Base-by-base conservation (phyloP, 768 basidiomycete genomes). In the Rickenella mellea region DNA sequence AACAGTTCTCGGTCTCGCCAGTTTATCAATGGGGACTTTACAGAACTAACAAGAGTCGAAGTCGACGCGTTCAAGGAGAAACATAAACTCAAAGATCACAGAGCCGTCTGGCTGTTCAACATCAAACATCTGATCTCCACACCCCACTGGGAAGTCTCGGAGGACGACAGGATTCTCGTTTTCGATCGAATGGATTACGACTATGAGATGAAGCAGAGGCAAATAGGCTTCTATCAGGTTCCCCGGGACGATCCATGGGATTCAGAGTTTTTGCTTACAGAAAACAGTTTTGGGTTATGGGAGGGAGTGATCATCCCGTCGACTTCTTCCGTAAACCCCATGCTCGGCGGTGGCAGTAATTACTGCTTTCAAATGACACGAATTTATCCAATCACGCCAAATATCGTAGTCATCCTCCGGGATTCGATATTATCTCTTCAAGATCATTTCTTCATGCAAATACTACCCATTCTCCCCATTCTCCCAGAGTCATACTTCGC, bases 81-180 rank as follows among this genome's bases (percentile, higher is more conserved):
- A n/a, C 15, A 45, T n/a, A n/a, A 6, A 6, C 28, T 35, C 7
- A 15, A 28, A 15, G 44, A 39, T 30, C 19, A 30, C 14, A 30
- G 39, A 6, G 44, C 39, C 17, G 44, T 45, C 19, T 45, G 39
- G 39, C 44, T 45, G 12, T 26, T 21, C 8, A 45, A 45, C 17
- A 15, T 45, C 30, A 15, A 25, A 25, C 17, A 40, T 12, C 22
- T 45, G n/a, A 39, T 45, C 10, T 29, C 32, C 22, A 31, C 39
- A n/a, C 30, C 40, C 21, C 39, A 45, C 31, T 41, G 39, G 39
- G 39, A 25, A 14, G 35, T 45, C 11, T n/a, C 44, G 4, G 32
- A 28, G 9, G 35, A 45, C 29, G 26, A 27, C 12, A 28, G 39
- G 25, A 30, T 45, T n/a, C 27, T 41, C 6, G 11, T 11, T 20